Evolutionary conservation across 768 basidiomycete genomes (phyloP), one percentile per base, ranked within the genome.

Genomic region (Collybia nuda): DNA sequence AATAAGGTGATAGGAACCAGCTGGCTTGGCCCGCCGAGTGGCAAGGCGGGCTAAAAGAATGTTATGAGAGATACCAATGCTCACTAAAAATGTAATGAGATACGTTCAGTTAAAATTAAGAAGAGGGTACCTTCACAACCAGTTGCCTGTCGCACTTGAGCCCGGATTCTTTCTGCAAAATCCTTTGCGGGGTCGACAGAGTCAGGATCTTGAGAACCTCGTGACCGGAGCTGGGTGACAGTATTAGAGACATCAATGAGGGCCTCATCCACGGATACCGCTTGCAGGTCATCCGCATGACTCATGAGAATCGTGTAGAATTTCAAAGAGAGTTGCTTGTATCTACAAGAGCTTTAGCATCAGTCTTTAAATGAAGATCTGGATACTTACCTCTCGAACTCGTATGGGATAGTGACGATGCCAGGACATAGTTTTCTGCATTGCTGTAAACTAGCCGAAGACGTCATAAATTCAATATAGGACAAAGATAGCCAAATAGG

Each of bases 261-360:
- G 0, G 93, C 96, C 64, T 99, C 97, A 53, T 99, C 97, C 5
- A 98, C 90, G 1, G 93, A 96, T 14, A 98, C 95, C 1, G 95
- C 94, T 69, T 98, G 87, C 2, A 98, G 74, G 57, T 94, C 92
- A 59, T 97, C 92, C 19, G 93, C 91, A 61, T 89, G 84, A 0
- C 79, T 73, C 85, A 98, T 90, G 26, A 98, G 77, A 47, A 97
- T 88, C 4, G 90, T 93, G 67, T 99, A 98, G 65, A 98, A 98
- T 32, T 86, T 78, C 44, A 94, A 67, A 0, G 96, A 94, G 47
- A 86, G 74, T 48, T 87, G 72, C 62, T 90, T 93, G 70, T 94
- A 96, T 60, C 91, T 94, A 59, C 15, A 26, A n/a, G 40, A 21
- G 14, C 39, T 12, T 44, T 46, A 38, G 21, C 19, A 36, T n/a